Conservation (phyloP, 345 rosid species). For the Diplotaxis tenuifolia region DNA sequence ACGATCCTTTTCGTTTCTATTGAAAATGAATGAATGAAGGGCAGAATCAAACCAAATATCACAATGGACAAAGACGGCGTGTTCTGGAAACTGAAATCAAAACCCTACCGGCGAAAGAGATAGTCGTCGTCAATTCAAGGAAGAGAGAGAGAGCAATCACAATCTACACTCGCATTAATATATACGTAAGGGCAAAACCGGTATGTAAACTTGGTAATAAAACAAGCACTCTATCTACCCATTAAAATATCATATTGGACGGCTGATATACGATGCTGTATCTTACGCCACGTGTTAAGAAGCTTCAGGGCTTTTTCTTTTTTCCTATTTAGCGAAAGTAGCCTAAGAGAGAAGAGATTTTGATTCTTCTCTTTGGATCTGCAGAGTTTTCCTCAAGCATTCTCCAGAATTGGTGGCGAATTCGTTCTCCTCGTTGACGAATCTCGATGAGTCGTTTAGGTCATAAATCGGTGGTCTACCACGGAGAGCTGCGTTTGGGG, state of each 20-base stretch:
- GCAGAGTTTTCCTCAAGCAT: slow-evolving; percentile 31
- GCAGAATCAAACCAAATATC: not conserved
- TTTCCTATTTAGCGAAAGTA: too few species aligned
- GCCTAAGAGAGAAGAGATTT: not conserved
- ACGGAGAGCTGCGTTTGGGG: slow-evolving; percentile 73
- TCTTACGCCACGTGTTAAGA: slow-evolving; percentile 37
- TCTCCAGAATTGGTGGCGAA: not conserved
- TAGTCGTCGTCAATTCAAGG: not conserved
- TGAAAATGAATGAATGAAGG: not conserved
- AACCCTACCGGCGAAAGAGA: not conserved
- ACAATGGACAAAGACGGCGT: not conserved
- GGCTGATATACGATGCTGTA: slow-evolving; percentile 13
- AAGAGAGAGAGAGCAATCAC: not conserved
- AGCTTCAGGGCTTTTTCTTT: too few species aligned
- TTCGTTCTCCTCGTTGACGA: not conserved
- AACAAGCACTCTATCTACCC: not conserved
- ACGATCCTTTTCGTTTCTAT: not conserved
- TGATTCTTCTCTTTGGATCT: not conserved
- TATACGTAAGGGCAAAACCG: not conserved
- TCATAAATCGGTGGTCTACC: slow-evolving; percentile 75
- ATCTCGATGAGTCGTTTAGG: slow-evolving; percentile 71
- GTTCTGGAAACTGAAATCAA: not conserved
- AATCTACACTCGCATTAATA: not conserved
- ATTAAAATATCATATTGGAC: not conserved
- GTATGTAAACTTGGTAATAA: not conserved